Evolutionary conservation across 441 rosid species (phyloP).

Genomic region (Euphorbia corollata): DNA sequence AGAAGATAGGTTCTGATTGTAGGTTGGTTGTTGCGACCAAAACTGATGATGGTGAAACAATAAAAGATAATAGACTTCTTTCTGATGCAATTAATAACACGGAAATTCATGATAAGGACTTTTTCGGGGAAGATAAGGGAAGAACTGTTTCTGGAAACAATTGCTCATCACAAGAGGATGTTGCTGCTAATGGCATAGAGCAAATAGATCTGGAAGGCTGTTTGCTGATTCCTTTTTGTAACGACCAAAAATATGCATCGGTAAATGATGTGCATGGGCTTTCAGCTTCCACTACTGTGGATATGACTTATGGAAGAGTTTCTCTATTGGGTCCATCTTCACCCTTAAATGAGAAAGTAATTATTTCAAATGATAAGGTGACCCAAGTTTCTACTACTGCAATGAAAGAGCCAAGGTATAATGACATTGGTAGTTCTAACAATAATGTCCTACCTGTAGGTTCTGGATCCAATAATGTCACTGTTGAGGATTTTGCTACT

Average conservation of each 20-base stretch:
- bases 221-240: constrained; percentile 17
- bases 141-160: constrained; percentile 19
- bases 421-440: constrained; percentile 18
- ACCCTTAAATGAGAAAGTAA: constrained; percentile 14
- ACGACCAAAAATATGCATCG: constrained; percentile 20
- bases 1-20: constrained; percentile 16
- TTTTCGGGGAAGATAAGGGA: constrained; percentile 19
- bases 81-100: constrained; percentile 22
- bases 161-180: constrained; percentile 18
- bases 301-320: constrained; percentile 19
- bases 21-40: constrained; percentile 18
- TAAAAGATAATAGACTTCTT: constrained; percentile 21
- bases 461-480: constrained; percentile 12
- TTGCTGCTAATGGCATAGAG: constrained; percentile 15
- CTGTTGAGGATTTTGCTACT: constrained; percentile 5
- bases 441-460: constrained; percentile 21
- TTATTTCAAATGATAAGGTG: constrained; percentile 20
- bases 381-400: constrained; percentile 13
- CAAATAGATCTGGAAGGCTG: constrained; percentile 22
- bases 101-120: constrained; percentile 22
- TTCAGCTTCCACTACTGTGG: constrained; percentile 18
- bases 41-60: constrained; percentile 19
- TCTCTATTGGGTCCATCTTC: constrained; percentile 18
- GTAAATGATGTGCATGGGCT: constrained; percentile 18
- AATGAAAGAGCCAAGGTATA: constrained; percentile 17